phyloP scores from a whole-genome alignment of 2,329 filamentous ascomycete species.

The Beauveria sp. region DNA sequence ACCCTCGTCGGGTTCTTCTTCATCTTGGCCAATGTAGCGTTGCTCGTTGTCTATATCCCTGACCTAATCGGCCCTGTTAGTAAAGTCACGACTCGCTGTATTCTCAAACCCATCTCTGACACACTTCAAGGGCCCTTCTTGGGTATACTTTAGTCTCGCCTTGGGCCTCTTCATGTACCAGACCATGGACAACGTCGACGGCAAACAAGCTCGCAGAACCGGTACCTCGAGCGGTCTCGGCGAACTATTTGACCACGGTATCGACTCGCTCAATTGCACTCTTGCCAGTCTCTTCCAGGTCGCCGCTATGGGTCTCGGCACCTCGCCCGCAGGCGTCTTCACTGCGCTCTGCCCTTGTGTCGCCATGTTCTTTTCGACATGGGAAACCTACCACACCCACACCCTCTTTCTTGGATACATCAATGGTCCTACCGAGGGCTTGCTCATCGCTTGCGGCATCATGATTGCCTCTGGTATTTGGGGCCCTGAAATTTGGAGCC shows the following conservation, averaged over 20 bases:
- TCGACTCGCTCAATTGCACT: constrained; percentile 96
- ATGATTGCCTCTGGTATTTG: constrained; percentile 85
- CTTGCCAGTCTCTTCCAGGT: constrained; percentile 85
- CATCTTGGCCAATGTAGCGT: constrained; percentile 74
- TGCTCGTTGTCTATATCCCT: constrained; percentile 73
- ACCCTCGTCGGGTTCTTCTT: constrained; percentile 92
- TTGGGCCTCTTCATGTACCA: constrained; percentile 97
- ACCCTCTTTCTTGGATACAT: constrained; percentile 93
- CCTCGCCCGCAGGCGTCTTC: constrained; percentile 77
- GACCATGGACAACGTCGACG: constrained; percentile 98
- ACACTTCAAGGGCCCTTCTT: constrained; percentile 61
- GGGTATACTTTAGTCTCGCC: constrained; percentile 95
- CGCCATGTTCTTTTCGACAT: constrained; percentile 99
- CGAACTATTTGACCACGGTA: constrained; percentile 97
- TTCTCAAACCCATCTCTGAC: not conserved
- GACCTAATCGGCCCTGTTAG: constrained; percentile 83
- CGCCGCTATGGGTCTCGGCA: constrained; percentile 85
- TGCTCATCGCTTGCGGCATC: constrained; percentile 78
- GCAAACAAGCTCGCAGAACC: constrained; percentile 91
- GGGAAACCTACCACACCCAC: constrained; percentile 99
- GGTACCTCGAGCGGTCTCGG: constrained; percentile 91
- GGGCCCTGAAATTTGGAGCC: constrained; percentile 80
- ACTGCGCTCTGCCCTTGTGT: constrained; percentile 86
- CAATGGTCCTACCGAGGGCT: constrained; percentile 93
- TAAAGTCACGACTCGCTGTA: constrained; percentile 3